Evolutionary conservation across 139 green algal species (phyloP).

Genomic region (Astrephomene gubernaculifera): DNA sequence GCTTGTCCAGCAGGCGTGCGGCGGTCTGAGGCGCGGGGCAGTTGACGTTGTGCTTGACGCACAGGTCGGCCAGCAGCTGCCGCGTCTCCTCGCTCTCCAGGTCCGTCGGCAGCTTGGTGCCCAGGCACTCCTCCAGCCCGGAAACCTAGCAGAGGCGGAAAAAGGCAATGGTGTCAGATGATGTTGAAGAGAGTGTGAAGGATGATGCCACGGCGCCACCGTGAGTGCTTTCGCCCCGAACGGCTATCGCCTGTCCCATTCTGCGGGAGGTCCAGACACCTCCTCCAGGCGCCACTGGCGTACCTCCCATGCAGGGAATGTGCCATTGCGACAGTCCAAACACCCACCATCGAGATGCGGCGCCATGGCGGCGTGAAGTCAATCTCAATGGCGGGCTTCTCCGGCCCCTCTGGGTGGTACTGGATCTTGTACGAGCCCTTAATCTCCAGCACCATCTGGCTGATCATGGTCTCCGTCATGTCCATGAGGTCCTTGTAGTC

Average conservation of each 20-base stretch:
- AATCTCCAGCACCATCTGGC: conserved; percentile 90
- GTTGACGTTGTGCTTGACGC: conserved; percentile 82
- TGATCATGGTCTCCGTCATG: conserved; percentile 97
- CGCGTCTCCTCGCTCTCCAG: conserved; percentile 82
- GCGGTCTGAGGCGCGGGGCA: conserved; percentile 92
- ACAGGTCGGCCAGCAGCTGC: conserved; percentile 72
- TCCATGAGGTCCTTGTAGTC: conserved; percentile 99
- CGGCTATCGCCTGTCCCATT: no score
- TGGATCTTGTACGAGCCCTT: conserved; percentile 94
- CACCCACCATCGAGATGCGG: conserved; percentile 64
- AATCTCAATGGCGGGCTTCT: conserved; percentile 89
- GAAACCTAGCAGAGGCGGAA: conserved; percentile 45
- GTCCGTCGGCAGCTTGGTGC: conserved; percentile 72
- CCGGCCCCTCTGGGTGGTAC: conserved; percentile 94
- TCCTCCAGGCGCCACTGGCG: no score
- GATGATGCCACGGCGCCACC: no score
- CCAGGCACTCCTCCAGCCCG: conserved; percentile 86
- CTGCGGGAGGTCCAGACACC: no score
- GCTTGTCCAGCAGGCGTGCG: conserved; percentile 96
- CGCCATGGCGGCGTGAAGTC: conserved; percentile 97
- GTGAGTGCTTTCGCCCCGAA: no score
- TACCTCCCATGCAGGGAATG: no score
- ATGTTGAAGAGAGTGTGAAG: no score
- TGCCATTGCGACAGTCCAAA: no score
- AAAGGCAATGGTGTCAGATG: no score